These are phyloP conservation scores for Tricholoma hemisulphureum DNA, from an alignment of 768 basidiomycete species.

Conservation along the genomic window DNA sequence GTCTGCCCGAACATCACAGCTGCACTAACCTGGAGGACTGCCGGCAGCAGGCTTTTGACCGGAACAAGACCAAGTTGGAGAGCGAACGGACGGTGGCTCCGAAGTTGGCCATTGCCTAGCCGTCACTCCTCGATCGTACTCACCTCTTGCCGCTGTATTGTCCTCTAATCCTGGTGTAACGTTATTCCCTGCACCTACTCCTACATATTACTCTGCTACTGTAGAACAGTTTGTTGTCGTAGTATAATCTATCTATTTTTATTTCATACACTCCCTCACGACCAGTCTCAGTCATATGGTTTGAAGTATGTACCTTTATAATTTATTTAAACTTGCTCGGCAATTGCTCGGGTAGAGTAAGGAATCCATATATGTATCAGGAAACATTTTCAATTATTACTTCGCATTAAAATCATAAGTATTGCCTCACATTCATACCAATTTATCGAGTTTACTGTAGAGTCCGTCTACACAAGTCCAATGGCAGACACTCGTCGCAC, in stretches of 20 bases:
- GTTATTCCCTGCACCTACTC: not conserved
- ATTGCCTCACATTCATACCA: too few species aligned
- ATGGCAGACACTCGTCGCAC: too few species aligned
- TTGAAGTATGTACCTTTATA: too few species aligned
- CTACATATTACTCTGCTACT: not conserved
- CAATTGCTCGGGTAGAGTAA: too few species aligned
- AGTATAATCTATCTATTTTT: not conserved
- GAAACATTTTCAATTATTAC: too few species aligned
- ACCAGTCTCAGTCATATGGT: too few species aligned
- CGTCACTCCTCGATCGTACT: not conserved
- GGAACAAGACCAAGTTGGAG: conserved; percentile 86
- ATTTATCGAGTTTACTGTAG: too few species aligned
- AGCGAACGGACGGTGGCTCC: conserved; percentile 82
- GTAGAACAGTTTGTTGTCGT: not conserved
- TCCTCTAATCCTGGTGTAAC: not conserved
- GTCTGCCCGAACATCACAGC: conserved; percentile 84
- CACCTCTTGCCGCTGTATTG: conserved; percentile 4
- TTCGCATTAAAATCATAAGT: too few species aligned
- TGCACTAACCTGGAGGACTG: conserved; percentile 84
- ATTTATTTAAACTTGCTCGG: too few species aligned
- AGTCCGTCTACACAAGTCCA: too few species aligned
- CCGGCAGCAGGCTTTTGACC: conserved; percentile 82
- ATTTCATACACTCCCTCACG: too few species aligned
- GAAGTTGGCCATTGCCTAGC: conserved; percentile 80
- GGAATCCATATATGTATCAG: too few species aligned